A percentile compares a stretch with the other conserved stretches of the same genome.
phyloP scores from a whole-genome alignment of 176 grass and related monocot genomes.

The Pontederia paniculata region DNA sequence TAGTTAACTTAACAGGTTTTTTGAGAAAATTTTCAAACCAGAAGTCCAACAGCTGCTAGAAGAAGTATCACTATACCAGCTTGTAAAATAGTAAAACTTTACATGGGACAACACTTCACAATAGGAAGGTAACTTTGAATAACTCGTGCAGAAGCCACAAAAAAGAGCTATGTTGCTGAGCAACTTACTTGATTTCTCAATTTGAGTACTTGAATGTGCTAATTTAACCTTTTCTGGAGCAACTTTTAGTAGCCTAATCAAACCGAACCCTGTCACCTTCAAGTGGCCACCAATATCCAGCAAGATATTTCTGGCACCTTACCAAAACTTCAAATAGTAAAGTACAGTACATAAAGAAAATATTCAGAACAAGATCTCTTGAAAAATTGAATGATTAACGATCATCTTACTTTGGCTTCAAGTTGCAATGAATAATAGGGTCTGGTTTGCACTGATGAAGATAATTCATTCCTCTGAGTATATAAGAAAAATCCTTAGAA shows the following conservation, averaged over 20 bases:
- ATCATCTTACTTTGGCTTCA: constrained; percentile 99
- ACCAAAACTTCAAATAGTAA: constrained; percentile 72
- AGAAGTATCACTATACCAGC: too few species aligned
- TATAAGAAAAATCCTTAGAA: not conserved
- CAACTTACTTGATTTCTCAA: constrained; percentile 67
- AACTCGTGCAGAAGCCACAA: not conserved
- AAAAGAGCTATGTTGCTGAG: too few species aligned
- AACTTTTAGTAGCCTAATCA: constrained; percentile 43
- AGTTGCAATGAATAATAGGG: constrained; percentile 87
- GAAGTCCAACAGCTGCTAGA: too few species aligned
- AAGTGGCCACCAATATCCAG: constrained; percentile 75
- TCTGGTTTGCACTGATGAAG: constrained; percentile 94
- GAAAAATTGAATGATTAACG: constrained; percentile 20
- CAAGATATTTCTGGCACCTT: constrained; percentile 99
- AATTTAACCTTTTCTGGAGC: constrained; percentile 46
- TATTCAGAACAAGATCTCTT: constrained; percentile 14
- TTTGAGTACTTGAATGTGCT: constrained; percentile 27
- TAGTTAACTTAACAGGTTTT: too few species aligned
- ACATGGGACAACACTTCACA: too few species aligned
- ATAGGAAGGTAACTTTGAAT: too few species aligned
- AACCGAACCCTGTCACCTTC: constrained; percentile 71
- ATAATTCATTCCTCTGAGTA: constrained; percentile 91
- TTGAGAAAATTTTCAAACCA: too few species aligned
- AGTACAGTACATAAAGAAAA: constrained; percentile 32
- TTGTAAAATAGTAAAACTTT: too few species aligned